phyloP scores from a whole-genome alignment of 495 filamentous ascomycete genomes.

The Cercophora newfieldiana region DNA sequence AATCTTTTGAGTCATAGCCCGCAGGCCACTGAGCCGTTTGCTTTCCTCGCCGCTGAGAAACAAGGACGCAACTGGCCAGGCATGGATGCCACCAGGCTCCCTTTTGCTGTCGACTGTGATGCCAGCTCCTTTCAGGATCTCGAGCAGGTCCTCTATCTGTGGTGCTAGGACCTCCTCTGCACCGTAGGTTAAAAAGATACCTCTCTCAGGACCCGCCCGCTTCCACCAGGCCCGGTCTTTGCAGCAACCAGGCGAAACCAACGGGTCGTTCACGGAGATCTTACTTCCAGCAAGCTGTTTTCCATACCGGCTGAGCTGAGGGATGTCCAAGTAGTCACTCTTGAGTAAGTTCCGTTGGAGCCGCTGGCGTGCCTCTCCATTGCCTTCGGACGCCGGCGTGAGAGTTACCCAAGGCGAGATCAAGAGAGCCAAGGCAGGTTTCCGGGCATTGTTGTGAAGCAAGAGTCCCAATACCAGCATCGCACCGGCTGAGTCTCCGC shows the following conservation, averaged over 20 bases:
- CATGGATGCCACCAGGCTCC: slow-evolving; percentile 67
- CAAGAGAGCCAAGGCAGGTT: slow-evolving; percentile 53
- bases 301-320: slow-evolving; percentile 61
- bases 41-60: slow-evolving; percentile 60
- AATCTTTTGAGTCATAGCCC: slow-evolving; percentile 53
- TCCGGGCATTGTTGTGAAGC: slow-evolving; percentile 53
- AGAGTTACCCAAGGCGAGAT: slow-evolving; percentile 65
- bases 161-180: slow-evolving; percentile 70
- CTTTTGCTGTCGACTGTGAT: slow-evolving; percentile 48
- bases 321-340: slow-evolving; percentile 61
- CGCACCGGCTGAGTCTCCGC: slow-evolving; percentile 74
- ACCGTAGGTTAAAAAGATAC: slow-evolving; percentile 65
- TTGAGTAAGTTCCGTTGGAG: too few relatives aligned
- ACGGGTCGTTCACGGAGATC: slow-evolving; percentile 47
- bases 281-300: slow-evolving; percentile 60
- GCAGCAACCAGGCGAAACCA: slow-evolving; percentile 68
- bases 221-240: slow-evolving; percentile 63
- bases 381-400: slow-evolving; percentile 61
- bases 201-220: slow-evolving; percentile 56
- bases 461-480: slow-evolving; percentile 67
- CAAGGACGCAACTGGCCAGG: slow-evolving; percentile 73
- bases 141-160: slow-evolving; percentile 57
- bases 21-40: slow-evolving; percentile 60
- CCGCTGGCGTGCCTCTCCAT: too few relatives aligned
- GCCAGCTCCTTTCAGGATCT: slow-evolving; percentile 47